A percentile compares a stretch with the other conserved stretches of the same genome.
phyloP scores from a whole-genome alignment of 1,284 basidiomycete species.

The Abortiporus biennis region DNA sequence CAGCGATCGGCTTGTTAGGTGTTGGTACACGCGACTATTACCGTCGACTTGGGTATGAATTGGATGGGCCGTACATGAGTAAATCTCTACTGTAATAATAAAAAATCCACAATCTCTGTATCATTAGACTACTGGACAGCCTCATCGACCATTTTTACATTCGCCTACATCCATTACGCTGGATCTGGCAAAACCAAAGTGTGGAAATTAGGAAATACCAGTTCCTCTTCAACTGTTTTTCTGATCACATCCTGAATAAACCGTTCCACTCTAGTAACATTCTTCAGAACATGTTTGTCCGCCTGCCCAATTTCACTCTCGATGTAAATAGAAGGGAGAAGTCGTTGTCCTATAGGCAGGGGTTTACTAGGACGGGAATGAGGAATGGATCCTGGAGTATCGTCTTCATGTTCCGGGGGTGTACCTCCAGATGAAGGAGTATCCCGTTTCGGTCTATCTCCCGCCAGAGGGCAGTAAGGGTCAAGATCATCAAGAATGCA shows the following conservation, averaged over 20 bases:
- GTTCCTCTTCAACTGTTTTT: slow-evolving; percentile 90
- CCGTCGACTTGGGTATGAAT: slow-evolving; percentile 84
- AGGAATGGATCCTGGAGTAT: slow-evolving; percentile 24
- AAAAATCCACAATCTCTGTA: slow-evolving; percentile 18
- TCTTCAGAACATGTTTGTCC: slow-evolving; percentile 94
- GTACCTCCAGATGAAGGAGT: slow-evolving; percentile 26
- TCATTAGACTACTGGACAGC: slow-evolving; percentile 12
- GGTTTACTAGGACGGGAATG: slow-evolving; percentile 41
- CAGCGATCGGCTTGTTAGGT: slow-evolving; percentile 36
- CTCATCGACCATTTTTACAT: neutral
- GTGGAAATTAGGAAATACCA: slow-evolving; percentile 93
- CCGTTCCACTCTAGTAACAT: slow-evolving; percentile 93
- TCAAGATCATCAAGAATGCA: slow-evolving; percentile 85
- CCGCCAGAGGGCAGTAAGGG: slow-evolving; percentile 62
- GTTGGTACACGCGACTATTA: slow-evolving; percentile 96
- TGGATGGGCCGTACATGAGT: slow-evolving; percentile 98
- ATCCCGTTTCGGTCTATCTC: slow-evolving; percentile 44
- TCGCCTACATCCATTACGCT: no score
- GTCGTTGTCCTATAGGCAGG: slow-evolving; percentile 72
- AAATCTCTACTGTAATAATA: slow-evolving; percentile 48
- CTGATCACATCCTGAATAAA: slow-evolving; percentile 95
- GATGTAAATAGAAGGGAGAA: slow-evolving; percentile 90
- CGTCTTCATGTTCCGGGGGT: slow-evolving; percentile 33
- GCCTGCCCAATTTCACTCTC: slow-evolving; percentile 96
- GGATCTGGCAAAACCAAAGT: slow-evolving; percentile 61